Percentiles rank a stretch among this genome's conserved stretches.
phyloP scores from a whole-genome alignment of 208 protist genomes.

The Leishmania mexicana region DNA sequence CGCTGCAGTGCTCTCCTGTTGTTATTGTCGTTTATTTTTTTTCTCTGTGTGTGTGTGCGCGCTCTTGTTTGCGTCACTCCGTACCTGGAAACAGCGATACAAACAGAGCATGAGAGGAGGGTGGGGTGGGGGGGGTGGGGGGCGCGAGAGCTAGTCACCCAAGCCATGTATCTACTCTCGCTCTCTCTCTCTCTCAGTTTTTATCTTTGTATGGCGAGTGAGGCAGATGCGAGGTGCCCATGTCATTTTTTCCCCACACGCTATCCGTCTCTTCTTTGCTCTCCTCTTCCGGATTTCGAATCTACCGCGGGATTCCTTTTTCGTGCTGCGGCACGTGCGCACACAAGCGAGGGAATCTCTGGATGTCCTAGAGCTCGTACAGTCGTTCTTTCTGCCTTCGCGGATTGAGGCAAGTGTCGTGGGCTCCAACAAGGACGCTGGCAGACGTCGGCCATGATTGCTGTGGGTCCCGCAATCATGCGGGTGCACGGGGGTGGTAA shows the following conservation, averaged over 20 bases:
- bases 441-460: background rate
- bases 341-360: background rate
- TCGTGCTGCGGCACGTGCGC: background rate
- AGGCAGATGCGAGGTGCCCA: background rate
- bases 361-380: background rate
- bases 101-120: background rate
- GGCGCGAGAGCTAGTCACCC: slow-evolving; percentile 2
- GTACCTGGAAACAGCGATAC: background rate
- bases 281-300: background rate
- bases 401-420: too few species aligned
- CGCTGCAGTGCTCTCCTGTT: background rate
- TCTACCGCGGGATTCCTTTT: background rate
- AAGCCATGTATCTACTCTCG: background rate
- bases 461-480: background rate
- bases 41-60: too few species aligned
- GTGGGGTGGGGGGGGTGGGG: too few species aligned
- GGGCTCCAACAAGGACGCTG: too few species aligned
- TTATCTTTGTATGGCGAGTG: slow-evolving; percentile 1
- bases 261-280: background rate
- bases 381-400: background rate
- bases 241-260: background rate
- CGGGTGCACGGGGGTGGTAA: too few species aligned
- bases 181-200: background rate
- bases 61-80: background rate
- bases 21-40: background rate